Base-by-base conservation (phyloP, 495 filamentous ascomycete species). In the Podospora didyma region DNA sequence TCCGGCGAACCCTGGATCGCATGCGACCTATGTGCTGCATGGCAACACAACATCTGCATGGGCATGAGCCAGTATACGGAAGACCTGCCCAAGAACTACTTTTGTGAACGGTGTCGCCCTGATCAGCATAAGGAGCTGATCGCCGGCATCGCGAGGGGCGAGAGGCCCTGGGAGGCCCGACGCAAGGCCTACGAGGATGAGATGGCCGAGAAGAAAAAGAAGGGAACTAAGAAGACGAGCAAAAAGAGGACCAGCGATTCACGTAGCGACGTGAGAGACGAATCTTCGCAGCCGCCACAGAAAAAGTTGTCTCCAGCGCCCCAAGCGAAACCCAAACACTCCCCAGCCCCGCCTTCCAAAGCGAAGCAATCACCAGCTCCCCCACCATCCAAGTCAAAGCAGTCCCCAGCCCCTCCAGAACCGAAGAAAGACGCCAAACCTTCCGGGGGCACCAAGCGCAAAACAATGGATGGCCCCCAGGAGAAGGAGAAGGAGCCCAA, bases 21-120 rank as follows among this genome's bases (percentile, higher is more conserved):
- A 62, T 98, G 94, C 73, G 94, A 98, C 64, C 80, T 77, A 34
- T 98, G 94, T 65, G 82, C 83, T 24, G 91, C 86, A 46, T 98
- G 94, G 94, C 94, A 98, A 70, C 94, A 98, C 68, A 96, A 95
- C 64, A 84, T 92, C 60, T 98, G 94, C 69, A 91, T 98, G 83
- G 91, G 89, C 24, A 78, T 96, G 57, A 84, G 84, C 56, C 86
- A 90, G 59, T 85, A 85, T 55, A 82, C 88, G 16, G 84, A 89
- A 35, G 82, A 89, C 58, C 74, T 90, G 58, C 88, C 88, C 28
- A 79, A 81, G 62, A 73, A 87, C 65, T 98, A 97, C 73, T 92
- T 85, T 68, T 98, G 94, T 68, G 94, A 98, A 69, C 75, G 86
- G 68, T 98, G 94, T 75, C 78, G 79, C 47, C 94, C 93, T 3